Evolutionary conservation across 225 moss, liverwort and hornwort species (phyloP).

Genomic region (Sphagnum contortum): DNA sequence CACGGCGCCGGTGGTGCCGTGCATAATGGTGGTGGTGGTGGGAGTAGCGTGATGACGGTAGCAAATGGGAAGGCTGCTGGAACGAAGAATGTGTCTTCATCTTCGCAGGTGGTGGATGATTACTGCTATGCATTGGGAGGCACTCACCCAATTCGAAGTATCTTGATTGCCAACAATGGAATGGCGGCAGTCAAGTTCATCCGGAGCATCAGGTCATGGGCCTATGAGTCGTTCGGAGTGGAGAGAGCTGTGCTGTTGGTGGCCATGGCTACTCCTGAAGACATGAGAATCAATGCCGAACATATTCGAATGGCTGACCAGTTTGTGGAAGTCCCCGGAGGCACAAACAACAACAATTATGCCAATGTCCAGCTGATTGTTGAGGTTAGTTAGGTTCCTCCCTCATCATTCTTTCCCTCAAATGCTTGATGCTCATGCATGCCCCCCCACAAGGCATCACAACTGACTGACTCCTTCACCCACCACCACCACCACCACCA

Average conservation of each 20-base stretch:
- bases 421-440: background rate
- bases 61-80: slow-evolving; percentile 9
- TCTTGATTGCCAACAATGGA: slow-evolving; percentile 94
- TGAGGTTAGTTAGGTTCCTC: slow-evolving; percentile 40
- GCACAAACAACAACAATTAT: slow-evolving; percentile 98
- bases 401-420: no score
- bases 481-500: no score
- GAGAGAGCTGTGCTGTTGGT: slow-evolving; percentile 79
- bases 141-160: slow-evolving; percentile 82
- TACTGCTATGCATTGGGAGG: slow-evolving; percentile 70
- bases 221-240: slow-evolving; percentile 82
- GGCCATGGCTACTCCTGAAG: slow-evolving; percentile 98
- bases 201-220: slow-evolving; percentile 86
- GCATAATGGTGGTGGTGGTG: no score
- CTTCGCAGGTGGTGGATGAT: slow-evolving; percentile 78
- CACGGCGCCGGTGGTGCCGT: no score
- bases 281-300: slow-evolving; percentile 97
- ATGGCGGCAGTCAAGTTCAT: slow-evolving; percentile 99
- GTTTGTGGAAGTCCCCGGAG: slow-evolving; percentile 93
- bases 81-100: slow-evolving; percentile 28
- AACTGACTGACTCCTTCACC: no score
- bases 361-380: slow-evolving; percentile 97
- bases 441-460: no score
- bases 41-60: no score
- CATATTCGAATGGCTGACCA: slow-evolving; percentile 99